These are phyloP conservation scores for Naganishia sp. DNA, from an alignment of 1,284 basidiomycete species.

Conservation along the genomic window DNA sequence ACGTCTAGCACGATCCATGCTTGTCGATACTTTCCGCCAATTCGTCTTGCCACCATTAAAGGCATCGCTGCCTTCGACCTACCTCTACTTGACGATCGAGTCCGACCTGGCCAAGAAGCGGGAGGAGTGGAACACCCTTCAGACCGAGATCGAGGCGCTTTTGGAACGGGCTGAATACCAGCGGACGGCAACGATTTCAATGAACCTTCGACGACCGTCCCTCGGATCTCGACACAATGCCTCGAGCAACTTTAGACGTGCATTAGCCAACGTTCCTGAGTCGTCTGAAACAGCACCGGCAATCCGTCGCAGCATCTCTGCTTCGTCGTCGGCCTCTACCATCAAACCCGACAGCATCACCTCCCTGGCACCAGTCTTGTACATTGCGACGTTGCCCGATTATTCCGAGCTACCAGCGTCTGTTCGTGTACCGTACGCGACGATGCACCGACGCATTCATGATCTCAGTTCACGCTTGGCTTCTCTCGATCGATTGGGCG, in stretches of 20 bases:
- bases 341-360: slow-evolving; percentile 40
- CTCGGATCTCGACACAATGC: slow-evolving; percentile 11
- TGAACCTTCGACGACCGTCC: slow-evolving; percentile 9
- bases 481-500: slow-evolving; percentile 42
- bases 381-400: slow-evolving; percentile 47
- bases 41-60: slow-evolving; percentile 62
- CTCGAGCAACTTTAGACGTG: background rate
- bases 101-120: slow-evolving; percentile 43
- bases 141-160: slow-evolving; percentile 39
- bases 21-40: slow-evolving; percentile 72
- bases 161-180: background rate
- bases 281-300: slow-evolving; percentile 34
- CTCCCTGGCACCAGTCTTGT: slow-evolving; percentile 39
- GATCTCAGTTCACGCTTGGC: slow-evolving; percentile 43
- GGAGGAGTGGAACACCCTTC: slow-evolving; percentile 42
- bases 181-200: slow-evolving; percentile 18
- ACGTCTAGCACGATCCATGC: slow-evolving; percentile 67
- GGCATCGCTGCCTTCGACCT: slow-evolving; percentile 45
- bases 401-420: slow-evolving; percentile 42
- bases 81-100: slow-evolving; percentile 48
- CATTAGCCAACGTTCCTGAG: slow-evolving; percentile 28
- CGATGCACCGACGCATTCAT: slow-evolving; percentile 9
- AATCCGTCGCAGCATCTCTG: slow-evolving; percentile 12
- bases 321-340: slow-evolving; percentile 35
- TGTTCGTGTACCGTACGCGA: slow-evolving; percentile 42